Conservation (phyloP, 2,329 filamentous ascomycete species). For the Fusarium citri region DNA sequence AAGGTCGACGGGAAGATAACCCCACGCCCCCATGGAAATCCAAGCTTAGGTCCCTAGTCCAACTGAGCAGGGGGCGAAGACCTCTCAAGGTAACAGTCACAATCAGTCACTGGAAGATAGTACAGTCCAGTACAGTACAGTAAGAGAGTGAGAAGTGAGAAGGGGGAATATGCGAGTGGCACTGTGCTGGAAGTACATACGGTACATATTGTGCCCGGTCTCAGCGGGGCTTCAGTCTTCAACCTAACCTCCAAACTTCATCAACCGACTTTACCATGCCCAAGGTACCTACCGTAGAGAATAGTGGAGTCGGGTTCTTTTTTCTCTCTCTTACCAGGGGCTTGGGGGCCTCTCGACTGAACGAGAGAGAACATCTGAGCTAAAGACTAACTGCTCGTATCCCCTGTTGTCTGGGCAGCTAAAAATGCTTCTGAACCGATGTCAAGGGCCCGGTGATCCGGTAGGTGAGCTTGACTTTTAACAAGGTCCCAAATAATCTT, state of each 20-base stretch:
- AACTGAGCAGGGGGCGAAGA: constrained; percentile 33
- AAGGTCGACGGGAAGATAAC: constrained; percentile 37
- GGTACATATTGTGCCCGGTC: constrained; percentile 35
- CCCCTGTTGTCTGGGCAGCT: constrained; percentile 37
- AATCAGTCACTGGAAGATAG: not conserved
- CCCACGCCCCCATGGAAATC: constrained; percentile 27
- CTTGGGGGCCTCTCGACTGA: constrained; percentile 23
- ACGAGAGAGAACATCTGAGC: constrained; percentile 3
- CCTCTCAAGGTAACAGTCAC: constrained; percentile 23
- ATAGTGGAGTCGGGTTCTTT: constrained; percentile 20
- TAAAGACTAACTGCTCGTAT: not conserved
- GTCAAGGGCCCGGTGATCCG: constrained; percentile 28
- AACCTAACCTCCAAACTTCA: constrained; percentile 9
- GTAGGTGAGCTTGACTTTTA: not conserved
- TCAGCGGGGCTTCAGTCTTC: constrained; percentile 31
- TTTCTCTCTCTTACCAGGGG: constrained; percentile 11
- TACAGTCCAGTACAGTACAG: not conserved
- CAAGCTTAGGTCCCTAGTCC: constrained; percentile 8
- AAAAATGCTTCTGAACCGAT: constrained; percentile 22
- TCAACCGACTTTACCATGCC: constrained; percentile 19
- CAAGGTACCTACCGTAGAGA: not conserved
- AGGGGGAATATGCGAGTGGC: constrained; percentile 16
- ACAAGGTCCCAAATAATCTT: constrained; percentile 14
- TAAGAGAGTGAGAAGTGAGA: constrained; percentile 1
- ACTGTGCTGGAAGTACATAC: constrained; percentile 12